These are phyloP conservation scores for Ceratobasidium sp. DNA, from an alignment of 1,284 basidiomycete genomes.

Conservation along the genomic window DNA sequence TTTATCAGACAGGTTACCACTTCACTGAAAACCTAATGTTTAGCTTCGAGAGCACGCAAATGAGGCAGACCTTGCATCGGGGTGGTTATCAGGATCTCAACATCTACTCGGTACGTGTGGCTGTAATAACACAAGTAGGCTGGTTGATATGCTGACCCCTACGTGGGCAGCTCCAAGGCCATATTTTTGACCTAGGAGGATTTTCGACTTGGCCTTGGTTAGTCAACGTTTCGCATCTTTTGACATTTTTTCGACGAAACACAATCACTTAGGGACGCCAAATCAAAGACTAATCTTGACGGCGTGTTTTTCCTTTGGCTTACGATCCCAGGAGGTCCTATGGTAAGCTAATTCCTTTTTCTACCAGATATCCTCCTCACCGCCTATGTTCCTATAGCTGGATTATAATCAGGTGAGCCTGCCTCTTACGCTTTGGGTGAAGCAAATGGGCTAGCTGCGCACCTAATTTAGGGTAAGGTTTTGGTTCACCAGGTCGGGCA, in stretches of 20 bases:
- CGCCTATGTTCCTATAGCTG: background rate
- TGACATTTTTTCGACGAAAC: background rate
- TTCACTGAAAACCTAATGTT: background rate
- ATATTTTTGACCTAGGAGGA: background rate
- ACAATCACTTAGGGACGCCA: background rate
- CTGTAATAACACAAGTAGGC: background rate
- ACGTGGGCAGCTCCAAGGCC: background rate
- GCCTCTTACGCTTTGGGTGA: too few relatives aligned
- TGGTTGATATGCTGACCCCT: too few relatives aligned
- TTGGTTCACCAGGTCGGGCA: constrained; percentile 1
- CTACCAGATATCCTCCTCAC: background rate
- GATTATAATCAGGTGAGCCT: too few relatives aligned
- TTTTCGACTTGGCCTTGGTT: background rate
- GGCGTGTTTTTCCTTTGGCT: background rate
- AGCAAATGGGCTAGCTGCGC: too few relatives aligned
- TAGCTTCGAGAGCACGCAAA: background rate
- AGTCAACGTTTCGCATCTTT: background rate
- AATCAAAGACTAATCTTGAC: background rate
- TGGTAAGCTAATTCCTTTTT: background rate
- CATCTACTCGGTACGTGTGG: background rate
- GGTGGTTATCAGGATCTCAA: background rate
- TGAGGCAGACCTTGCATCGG: background rate
- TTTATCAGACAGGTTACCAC: background rate
- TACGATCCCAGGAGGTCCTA: background rate
- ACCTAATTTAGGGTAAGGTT: background rate